Evolutionary conservation across 192 early-diverging fungal species (phyloP).

Genomic region (Umbelopsis isabellina): DNA sequence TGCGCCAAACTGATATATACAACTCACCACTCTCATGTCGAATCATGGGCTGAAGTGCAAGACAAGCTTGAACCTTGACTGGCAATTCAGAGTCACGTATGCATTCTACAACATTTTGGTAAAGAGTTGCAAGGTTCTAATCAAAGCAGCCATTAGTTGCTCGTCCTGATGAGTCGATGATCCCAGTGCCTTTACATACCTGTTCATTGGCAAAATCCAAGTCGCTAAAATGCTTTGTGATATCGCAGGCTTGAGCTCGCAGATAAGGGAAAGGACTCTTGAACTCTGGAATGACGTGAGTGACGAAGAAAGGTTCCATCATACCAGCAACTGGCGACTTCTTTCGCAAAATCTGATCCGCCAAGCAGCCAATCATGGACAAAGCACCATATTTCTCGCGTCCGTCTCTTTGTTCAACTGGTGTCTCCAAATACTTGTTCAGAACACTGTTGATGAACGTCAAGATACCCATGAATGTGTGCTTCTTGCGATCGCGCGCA

Average conservation of each 20-base stretch:
- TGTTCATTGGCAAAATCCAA: constrained; percentile 63
- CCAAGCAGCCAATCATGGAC: constrained; percentile 81
- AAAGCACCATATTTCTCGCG: constrained; percentile 90
- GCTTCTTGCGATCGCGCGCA: constrained; percentile 75
- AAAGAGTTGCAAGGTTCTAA: constrained; percentile 50
- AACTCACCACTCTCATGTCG: constrained; percentile 62
- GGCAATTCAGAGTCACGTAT: constrained; percentile 83
- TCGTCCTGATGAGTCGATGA: not conserved
- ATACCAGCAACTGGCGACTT: constrained; percentile 72
- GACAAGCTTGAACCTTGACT: constrained; percentile 85
- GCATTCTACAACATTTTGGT: constrained; percentile 58
- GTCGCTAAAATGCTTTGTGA: constrained; percentile 43
- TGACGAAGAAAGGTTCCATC: constrained; percentile 85
- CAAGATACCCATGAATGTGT: constrained; percentile 81
- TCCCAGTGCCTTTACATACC: constrained; percentile 10
- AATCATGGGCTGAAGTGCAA: constrained; percentile 81
- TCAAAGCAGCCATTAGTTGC: not conserved
- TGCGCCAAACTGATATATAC: not conserved
- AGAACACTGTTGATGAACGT: constrained; percentile 78
- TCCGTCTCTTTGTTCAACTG: constrained; percentile 70
- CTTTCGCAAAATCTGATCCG: constrained; percentile 68
- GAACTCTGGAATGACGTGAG: constrained; percentile 91
- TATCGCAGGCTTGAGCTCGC: constrained; percentile 71
- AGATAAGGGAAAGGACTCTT: constrained; percentile 81
- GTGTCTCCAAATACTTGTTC: constrained; percentile 65